phyloP scores from a whole-genome alignment of 2,329 filamentous ascomycete genomes.

The Eutypella sp. region DNA sequence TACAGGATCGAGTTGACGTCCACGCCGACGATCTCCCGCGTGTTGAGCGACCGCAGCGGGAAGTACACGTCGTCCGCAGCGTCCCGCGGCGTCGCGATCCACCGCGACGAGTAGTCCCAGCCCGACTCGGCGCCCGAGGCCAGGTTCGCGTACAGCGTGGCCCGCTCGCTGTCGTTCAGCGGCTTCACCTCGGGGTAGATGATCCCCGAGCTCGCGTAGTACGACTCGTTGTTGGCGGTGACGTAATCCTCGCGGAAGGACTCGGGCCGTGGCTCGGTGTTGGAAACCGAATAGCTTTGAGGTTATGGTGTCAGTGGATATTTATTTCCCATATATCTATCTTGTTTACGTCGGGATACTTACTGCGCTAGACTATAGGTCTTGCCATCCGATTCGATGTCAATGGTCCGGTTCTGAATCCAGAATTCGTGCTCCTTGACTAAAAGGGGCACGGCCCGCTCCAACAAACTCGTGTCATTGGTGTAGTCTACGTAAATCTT shows the following conservation, averaged over 20 bases:
- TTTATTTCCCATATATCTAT: not conserved
- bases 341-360: constrained; percentile 14
- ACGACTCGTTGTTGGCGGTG: constrained; percentile 61
- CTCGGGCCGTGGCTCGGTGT: constrained; percentile 63
- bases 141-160: constrained; percentile 54
- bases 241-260: constrained; percentile 62
- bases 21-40: constrained; percentile 53
- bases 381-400: constrained; percentile 38
- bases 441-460: constrained; percentile 56
- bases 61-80: constrained; percentile 58
- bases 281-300: constrained; percentile 51
- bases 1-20: constrained; percentile 67
- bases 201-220: constrained; percentile 53
- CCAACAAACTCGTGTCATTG: constrained; percentile 55
- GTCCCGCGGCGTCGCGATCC: constrained; percentile 52
- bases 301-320: not conserved
- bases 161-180: constrained; percentile 49
- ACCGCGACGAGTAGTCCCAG: constrained; percentile 59
- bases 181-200: constrained; percentile 48
- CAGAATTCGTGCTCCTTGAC: constrained; percentile 62
- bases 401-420: constrained; percentile 54
- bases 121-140: constrained; percentile 63
- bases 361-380: constrained; percentile 54
- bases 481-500: constrained; percentile 60
- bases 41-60: constrained; percentile 60